These are phyloP conservation scores for Morella rubra DNA, from an alignment of 306 rosid species.

Conservation along the genomic window DNA sequence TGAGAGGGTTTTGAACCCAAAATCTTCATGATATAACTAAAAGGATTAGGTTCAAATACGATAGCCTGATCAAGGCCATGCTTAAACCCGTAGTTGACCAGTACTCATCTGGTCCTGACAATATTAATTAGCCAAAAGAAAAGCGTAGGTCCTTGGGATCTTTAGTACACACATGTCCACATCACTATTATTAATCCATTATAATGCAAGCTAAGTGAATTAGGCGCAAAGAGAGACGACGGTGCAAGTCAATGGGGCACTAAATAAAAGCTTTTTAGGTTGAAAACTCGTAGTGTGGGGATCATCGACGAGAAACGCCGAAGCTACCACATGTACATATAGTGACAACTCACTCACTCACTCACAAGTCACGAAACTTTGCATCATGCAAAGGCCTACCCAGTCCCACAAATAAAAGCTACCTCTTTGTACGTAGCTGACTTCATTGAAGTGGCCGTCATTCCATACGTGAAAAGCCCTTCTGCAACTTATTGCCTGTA, in stretches of 20 bases:
- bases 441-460: conserved; percentile 3
- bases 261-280: conserved; percentile 2
- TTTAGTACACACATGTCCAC: conserved; percentile 23
- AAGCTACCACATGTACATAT: conserved; percentile 25
- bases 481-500: neutral
- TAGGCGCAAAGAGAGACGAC: conserved; percentile 33
- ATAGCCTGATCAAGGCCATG: too few relatives aligned
- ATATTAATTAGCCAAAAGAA: conserved; percentile 36
- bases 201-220: conserved; percentile 24
- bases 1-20: too few relatives aligned
- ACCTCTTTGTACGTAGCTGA: conserved; percentile 18
- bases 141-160: conserved; percentile 19
- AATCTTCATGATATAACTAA: too few relatives aligned
- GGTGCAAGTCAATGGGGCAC: conserved; percentile 38
- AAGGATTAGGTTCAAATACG: too few relatives aligned
- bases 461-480: neutral
- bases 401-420: too few relatives aligned
- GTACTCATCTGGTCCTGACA: conserved; percentile 29
- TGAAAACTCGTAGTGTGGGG: conserved; percentile 41
- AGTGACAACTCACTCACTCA: neutral
- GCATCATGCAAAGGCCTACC: too few relatives aligned
- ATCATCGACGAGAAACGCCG: conserved; percentile 23
- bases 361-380: conserved; percentile 12
- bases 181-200: conserved; percentile 45
- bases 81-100: conserved; percentile 1